Base-by-base conservation (phyloP, 768 basidiomycete genomes). In the Tephrocybe sp. region DNA sequence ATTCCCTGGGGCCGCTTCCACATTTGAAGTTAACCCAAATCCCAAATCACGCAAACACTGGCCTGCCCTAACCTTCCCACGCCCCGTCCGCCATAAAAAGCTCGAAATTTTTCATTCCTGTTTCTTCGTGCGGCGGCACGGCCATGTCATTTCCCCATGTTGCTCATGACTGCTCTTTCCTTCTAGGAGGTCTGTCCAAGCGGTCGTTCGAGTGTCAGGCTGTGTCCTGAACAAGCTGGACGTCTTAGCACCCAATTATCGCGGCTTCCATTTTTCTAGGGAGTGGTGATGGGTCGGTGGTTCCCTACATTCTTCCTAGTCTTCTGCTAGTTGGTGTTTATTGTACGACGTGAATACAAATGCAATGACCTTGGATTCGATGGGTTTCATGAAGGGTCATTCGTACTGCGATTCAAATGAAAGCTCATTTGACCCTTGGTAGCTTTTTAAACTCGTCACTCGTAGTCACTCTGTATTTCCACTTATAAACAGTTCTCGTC, bases 201-300 rank as follows among this genome's bases (percentile, higher is more conserved):
- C 81, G 78, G 85, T 76, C 68, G 87, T 90, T 90, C 66, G 89
- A 91, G 89, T 89, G 89, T 91, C 89, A 89, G 76, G 85, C 77
- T 78, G 86, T 86, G 89, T 75, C 74, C 73, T 78, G 88, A 90
- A 58, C 53, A 72, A 87, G 57, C 54, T 68, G 87, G 83, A 85
- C 86, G 77, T 90, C 89, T 90, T 60, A 91, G 88, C 45, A 90
- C 89, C 88, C 86, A 70, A 61, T 76, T 55, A 64, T 84, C 80
- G 70, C 76, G 71, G 77, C 76, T 68, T 64, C 58, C 59, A 44
- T 44, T 56, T 51, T 48, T 38, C 44, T 44, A 62, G 60, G 76
- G 71, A 73, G 76, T 73, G 74, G 68, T 62, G 85, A 83, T 75
- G 89, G 88, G 89, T 87, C 85, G 88, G 89, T 85, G 76, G 87